Evolutionary conservation across 2,329 filamentous ascomycete species (phyloP).

Genomic region (Penicillium sp.): DNA sequence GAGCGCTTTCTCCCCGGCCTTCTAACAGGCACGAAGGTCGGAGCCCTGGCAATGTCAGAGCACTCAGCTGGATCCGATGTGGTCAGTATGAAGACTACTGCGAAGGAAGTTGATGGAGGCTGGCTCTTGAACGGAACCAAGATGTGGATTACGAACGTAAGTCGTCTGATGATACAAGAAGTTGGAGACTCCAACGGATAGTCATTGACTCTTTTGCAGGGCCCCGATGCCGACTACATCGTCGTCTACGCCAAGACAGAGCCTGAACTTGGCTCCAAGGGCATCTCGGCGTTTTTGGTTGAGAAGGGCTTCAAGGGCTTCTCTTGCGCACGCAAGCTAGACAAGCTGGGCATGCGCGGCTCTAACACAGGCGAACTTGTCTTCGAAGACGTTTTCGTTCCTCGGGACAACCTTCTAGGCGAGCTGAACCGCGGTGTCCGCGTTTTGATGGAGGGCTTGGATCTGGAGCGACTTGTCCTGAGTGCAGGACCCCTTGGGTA

Average conservation of each 20-base stretch:
- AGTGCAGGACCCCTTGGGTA: constrained; percentile 82
- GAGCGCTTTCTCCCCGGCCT: constrained; percentile 74
- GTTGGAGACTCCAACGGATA: background rate
- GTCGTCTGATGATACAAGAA: constrained; percentile 12
- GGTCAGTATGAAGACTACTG: constrained; percentile 88
- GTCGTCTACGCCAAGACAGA: constrained; percentile 97
- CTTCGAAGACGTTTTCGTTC: constrained; percentile 89
- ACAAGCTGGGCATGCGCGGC: constrained; percentile 97
- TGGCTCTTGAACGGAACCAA: constrained; percentile 86
- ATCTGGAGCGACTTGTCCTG: constrained; percentile 88
- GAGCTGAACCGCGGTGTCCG: constrained; percentile 76
- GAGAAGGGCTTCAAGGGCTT: constrained; percentile 70
- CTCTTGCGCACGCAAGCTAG: constrained; percentile 82
- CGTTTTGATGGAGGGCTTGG: constrained; percentile 94
- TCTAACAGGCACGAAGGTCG: constrained; percentile 76
- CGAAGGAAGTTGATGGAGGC: constrained; percentile 77
- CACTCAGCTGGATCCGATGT: constrained; percentile 89
- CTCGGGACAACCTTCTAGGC: constrained; percentile 76
- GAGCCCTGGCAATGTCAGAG: constrained; percentile 93
- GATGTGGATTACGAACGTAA: constrained; percentile 98
- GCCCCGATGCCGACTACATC: constrained; percentile 86
- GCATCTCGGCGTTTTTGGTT: constrained; percentile 93
- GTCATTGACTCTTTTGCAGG: constrained; percentile 33
- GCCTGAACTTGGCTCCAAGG: constrained; percentile 76
- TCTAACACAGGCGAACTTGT: constrained; percentile 93